Base-by-base conservation (phyloP, 2,329 filamentous ascomycete genomes). In the Xylariaceae sp. region DNA sequence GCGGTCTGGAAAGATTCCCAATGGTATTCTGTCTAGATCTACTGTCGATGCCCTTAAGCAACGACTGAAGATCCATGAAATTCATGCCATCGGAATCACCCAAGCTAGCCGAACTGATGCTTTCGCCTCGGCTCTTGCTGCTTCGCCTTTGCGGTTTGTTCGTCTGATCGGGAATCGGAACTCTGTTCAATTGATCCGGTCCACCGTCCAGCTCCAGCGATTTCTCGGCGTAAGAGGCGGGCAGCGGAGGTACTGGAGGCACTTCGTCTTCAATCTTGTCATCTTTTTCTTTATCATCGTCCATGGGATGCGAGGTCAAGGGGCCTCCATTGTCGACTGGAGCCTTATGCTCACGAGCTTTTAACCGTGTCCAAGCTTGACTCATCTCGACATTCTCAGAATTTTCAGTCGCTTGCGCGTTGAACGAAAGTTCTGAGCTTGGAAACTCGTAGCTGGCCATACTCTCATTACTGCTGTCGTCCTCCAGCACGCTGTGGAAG, bases 361-460 rank as follows among this genome's bases (percentile, higher is more conserved):
- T 67, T 11, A 66, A 65, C 40, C 45, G 51, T 19, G 39, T 30
- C 42, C 47, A 53, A 30, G 29, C 11, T 32, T 53, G 51, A 41
- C 32, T 54, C 2, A 29, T 32, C 59, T 65, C 39, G 54, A 60
- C 42, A 59, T 58, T 43, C 56, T 56, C 43, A 55, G 64, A 64
- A 3, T 69, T 69, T 35, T 70, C 69, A 56, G 65, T 8, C 8
- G 39, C 57, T 54, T 59, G 55, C 63, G 73, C 76, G 64, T 81
- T 83, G 67, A 81, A 85, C 40, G 82, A 86, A 26, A 83, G 71
- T 64, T 89, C 86, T 5, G 84, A 87, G n/a, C 81, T 76, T 44
- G 80, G 80, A 60, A 81, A 78, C 54, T 88, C 85, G 60, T 85
- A 87, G 72, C 84, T 88, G 59, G 86, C 79, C 75, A 89, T 80